Percentiles rank a stretch among this genome's conserved stretches.
phyloP scores from a whole-genome alignment of 345 rosid genomes.

The Durio zibethinus region DNA sequence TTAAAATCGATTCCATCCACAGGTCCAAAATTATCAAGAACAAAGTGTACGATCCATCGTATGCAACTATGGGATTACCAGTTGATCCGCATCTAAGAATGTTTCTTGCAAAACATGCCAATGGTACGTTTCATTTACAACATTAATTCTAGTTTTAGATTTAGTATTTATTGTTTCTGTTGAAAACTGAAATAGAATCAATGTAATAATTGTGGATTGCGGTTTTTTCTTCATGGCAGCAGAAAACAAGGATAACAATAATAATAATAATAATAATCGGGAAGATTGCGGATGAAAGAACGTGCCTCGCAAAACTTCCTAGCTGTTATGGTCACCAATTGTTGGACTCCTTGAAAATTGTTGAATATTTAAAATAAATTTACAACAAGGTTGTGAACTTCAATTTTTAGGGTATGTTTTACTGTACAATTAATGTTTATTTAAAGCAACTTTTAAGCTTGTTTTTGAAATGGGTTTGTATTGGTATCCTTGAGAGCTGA shows the following conservation, averaged over 20 bases:
- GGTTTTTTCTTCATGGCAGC: not conserved
- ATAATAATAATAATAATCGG: not conserved
- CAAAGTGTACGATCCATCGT: slow-evolving; percentile 35
- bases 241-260: not conserved
- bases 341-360: not conserved
- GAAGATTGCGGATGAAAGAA: not conserved
- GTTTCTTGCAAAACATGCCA: slow-evolving; percentile 14
- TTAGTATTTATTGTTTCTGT: not conserved
- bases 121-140: not conserved
- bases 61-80: slow-evolving; percentile 37
- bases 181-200: not conserved
- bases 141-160: not conserved
- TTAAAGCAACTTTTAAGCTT: not conserved
- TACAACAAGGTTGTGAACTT: not conserved
- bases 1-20: not conserved
- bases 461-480: too few species aligned
- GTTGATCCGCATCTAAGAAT: slow-evolving; percentile 39
- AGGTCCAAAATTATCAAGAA: slow-evolving; percentile 14
- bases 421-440: not conserved
- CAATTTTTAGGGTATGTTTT: not conserved
- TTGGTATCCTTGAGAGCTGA: too few species aligned
- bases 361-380: not conserved
- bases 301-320: not conserved
- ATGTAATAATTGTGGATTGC: not conserved
- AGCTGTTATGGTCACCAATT: not conserved